Base-by-base conservation (phyloP, 768 basidiomycete genomes). In the Leccinellum luteum region DNA sequence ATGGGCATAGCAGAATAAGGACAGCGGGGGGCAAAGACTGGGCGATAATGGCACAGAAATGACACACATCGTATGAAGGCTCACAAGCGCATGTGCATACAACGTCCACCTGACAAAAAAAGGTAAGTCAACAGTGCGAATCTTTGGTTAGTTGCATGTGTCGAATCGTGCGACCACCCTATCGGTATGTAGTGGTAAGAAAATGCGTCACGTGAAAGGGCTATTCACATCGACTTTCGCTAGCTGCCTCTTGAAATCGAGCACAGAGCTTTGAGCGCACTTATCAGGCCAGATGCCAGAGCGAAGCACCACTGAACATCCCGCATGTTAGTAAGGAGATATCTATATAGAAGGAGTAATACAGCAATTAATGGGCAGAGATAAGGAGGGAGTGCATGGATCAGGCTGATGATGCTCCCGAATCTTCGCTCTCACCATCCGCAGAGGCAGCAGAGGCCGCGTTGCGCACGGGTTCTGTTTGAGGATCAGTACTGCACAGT, bases 401-500 rank as follows among this genome's bases (percentile, higher is more conserved):
- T 70, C 57, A 72, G 65, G 69, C 54, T 53, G 71, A 72, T 55
- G 67, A 74, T 57, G 72, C 65, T 48, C 71, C 71, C 50, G 71
- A 72, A 57, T 72, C 71, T 61, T 89, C 88, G 63, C 83, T 86
- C 76, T 87, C 87, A 64, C 79, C 84, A 64, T 84, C 84, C 52
- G 75, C 79, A 65, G 75, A 69, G 47, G 77, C 74, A 44, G 74
- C 76, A 66, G 72, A 67, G 8, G 60, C 71, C 13, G 73, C 69
- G 52, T 79, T 82, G 67, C 86, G 81, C 60, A 90, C 83, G 43
- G 87, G 87, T 69, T 90, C 90, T 92, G 59, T 27, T 45, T 48
- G 30, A 23, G 50, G n/a, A 54, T 64, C 59, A 66, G 60, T 62
- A 48, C 66, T 48, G 60, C 25, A 56, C 43, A 60, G 48, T 54